Evolutionary conservation across 164 flowering plant genomes (phyloP), one percentile per base, ranked within the genome.

Genomic region (Houttuynia cordata): DNA sequence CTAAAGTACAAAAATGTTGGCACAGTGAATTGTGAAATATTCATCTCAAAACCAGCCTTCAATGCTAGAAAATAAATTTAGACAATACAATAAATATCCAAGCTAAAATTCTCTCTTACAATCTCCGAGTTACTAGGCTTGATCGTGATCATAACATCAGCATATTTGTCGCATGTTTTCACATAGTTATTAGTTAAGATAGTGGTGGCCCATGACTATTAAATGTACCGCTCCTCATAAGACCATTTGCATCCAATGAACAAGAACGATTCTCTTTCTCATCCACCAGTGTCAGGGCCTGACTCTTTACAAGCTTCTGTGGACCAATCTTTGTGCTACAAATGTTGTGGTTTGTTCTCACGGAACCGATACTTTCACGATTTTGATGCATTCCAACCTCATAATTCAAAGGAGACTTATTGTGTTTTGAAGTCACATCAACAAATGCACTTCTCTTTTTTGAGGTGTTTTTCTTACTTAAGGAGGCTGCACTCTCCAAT

Each of bases 221-320:
- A 60, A 80, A 62, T 62, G 63, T 71, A 51, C 67, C 66, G 61
- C 55, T 62, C 73, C 74, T 81, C 59, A 59, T 68, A 40, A 39
- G 57, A 64, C 66, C 75, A 68, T 67, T 71, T 65, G 66, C 68
- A 65, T 76, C 77, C 1, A 69, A 4, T 22, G 74, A 76, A 51
- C 68, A 60, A 57, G 56, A 61, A 8, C 56, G 70, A 61, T 82
- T 85, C 70, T 79, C 88, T 67, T 79, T 88, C 23, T 54, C 74
- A 63, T 60, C 68, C 42, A 51, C 69, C 39, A 56, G 70, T 58
- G 56, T 24, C 67, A 66, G 73, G 61, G 59, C 69, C n/a, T 69
- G 70, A 51, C 54, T 70, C 37, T 71, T 68, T 55, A 55, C 67
- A 64, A 21, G 69, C 57, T 71, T 79, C 59, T 64, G 72, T 19